phyloP scores from a whole-genome alignment of 164 flowering plant species.

The Vitis labrusca region DNA sequence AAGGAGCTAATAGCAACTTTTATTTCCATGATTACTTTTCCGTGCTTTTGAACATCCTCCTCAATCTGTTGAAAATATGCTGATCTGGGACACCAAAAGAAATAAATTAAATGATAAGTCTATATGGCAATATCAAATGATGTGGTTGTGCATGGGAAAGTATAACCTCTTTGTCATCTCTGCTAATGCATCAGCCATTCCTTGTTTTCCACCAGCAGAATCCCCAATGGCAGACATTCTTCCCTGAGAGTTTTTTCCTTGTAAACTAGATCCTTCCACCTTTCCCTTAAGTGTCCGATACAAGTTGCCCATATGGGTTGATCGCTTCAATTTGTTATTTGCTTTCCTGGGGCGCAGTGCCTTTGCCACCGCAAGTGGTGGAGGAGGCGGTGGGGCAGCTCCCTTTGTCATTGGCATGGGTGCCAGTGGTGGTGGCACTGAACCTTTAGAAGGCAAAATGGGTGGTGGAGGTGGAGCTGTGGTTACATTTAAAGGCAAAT shows the following conservation, averaged over 20 bases:
- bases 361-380: conserved; percentile 45
- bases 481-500: too few species aligned
- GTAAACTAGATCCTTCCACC: conserved; percentile 62
- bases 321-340: conserved; percentile 66
- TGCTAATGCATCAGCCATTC: conserved; percentile 92
- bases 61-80: conserved; percentile 75
- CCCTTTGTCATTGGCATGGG: conserved; percentile 31
- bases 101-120: background rate
- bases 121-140: too few species aligned
- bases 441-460: conserved; percentile 10
- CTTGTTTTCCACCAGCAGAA: conserved; percentile 49
- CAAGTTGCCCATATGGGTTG: conserved; percentile 74
- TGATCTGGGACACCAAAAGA: conserved; percentile 39
- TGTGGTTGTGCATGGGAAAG: background rate
- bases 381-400: conserved; percentile 62
- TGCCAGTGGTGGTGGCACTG: conserved; percentile 31
- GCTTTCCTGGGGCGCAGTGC: conserved; percentile 54
- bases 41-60: conserved; percentile 58
- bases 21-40: conserved; percentile 51
- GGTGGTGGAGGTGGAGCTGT: conserved; percentile 29
- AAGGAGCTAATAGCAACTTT: conserved; percentile 50
- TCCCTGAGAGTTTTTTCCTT: conserved; percentile 42
- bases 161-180: conserved; percentile 85
- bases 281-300: conserved; percentile 76
- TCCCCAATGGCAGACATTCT: conserved; percentile 34